phyloP scores from a whole-genome alignment of 225 moss, liverwort and hornwort genomes.

The Straminergon stramineum region DNA sequence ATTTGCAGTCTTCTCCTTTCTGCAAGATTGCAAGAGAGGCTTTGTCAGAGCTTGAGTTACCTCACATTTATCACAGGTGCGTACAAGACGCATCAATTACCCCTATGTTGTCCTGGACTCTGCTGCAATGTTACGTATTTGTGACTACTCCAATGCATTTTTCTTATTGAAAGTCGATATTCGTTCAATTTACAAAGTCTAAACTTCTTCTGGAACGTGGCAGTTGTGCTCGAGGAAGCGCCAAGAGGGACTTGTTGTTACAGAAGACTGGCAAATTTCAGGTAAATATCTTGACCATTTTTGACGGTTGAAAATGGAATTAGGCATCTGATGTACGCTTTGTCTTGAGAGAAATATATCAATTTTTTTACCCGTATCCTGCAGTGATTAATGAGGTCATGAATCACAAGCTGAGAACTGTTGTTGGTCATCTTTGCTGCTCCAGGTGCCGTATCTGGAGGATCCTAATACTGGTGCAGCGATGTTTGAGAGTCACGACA shows the following conservation, averaged over 20 bases:
- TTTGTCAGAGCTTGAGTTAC: constrained; percentile 92
- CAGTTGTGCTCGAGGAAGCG: constrained; percentile 91
- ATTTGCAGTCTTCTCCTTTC: constrained; percentile 80
- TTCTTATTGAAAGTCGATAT: neutral
- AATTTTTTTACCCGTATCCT: neutral
- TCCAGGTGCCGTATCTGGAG: constrained; percentile 89
- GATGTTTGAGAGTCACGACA: constrained; percentile 91
- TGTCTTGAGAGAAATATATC: neutral
- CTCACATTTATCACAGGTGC: constrained; percentile 87
- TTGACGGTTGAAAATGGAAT: neutral
- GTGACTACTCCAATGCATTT: neutral
- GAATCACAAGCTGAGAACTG: neutral
- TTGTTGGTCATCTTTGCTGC: neutral
- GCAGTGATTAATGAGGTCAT: neutral
- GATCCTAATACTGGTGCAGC: constrained; percentile 90
- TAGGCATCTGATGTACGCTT: neutral
- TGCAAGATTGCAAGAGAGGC: constrained; percentile 95
- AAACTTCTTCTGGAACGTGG: neutral
- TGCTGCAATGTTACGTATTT: neutral
- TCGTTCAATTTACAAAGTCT: neutral
- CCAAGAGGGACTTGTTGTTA: constrained; percentile 61
- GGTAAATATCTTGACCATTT: constrained; percentile 15
- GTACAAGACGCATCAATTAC: neutral
- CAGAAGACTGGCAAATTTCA: constrained; percentile 73
- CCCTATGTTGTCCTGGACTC: neutral